Percentiles rank a stretch among this genome's conserved stretches.
These are phyloP conservation scores for Vitrella brassicaformis DNA, from an alignment of 73 alveolate genomes.

Conservation along the genomic window DNA sequence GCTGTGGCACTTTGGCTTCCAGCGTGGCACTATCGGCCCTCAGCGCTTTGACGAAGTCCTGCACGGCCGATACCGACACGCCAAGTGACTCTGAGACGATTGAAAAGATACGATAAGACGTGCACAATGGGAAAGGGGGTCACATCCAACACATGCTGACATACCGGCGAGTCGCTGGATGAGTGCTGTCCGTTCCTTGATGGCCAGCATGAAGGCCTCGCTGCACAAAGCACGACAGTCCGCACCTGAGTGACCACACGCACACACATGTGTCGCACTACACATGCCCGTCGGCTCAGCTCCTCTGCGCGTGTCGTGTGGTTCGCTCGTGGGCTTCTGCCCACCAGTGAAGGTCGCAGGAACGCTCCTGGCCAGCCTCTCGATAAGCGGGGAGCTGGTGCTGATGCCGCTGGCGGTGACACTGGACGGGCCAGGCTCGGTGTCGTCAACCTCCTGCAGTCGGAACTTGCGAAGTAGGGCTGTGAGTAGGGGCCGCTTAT, in stretches of 20 bases:
- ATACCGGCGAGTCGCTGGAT: not conserved
- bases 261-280: no score
- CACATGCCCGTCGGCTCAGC: no score
- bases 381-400: not conserved
- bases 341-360: no score
- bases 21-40: not conserved
- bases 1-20: not conserved
- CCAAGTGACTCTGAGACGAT: not conserved
- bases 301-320: no score
- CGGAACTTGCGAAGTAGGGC: constrained; percentile 49
- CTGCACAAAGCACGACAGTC: not conserved
- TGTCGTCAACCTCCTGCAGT: not conserved
- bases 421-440: not conserved
- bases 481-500: constrained; percentile 46
- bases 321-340: no score
- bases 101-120: no score
- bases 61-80: not conserved
- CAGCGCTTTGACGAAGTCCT: not conserved
- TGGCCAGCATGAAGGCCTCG: not conserved
- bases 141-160: no score
- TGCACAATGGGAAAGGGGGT: no score
- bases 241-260: not conserved
- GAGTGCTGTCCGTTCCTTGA: not conserved
- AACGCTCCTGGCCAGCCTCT: not conserved
- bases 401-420: not conserved